Base-by-base conservation (phyloP, 2,329 filamentous ascomycete species). In the Elsinoe australis region DNA sequence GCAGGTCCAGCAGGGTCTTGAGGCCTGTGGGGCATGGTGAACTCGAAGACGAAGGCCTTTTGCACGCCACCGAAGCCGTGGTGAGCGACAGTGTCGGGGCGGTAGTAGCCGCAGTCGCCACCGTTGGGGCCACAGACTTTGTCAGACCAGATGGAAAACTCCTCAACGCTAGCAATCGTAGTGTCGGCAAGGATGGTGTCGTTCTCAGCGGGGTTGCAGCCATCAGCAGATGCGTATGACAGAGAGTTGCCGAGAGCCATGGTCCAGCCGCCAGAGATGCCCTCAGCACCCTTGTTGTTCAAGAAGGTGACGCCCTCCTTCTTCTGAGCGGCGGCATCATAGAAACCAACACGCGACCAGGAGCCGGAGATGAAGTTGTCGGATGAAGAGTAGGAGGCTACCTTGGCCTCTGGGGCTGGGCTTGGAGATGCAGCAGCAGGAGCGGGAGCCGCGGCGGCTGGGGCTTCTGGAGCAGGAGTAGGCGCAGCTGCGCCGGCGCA, bases 21-120 rank as follows among this genome's bases (percentile, higher is more conserved):
- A 52, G 74, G 74, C 50, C 76, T 75, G 39, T 73, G 59, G 6
- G 83, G 83, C 85, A 89, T 89, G 49, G 71, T 70, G 64, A 88
- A 85, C 57, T 86, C 76, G 56, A 85, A 74, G 53, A 88, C 71
- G 68, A 89, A 87, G 47, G 83, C 71, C 68, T 87, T 87, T 58
- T 79, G 75, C 22, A 74, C 71, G 42, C 83, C 83, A 31, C 67
- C 74, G 66, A 86, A 89, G 52, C 84, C 85, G 66, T 86, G 61
- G 77, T 83, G 59, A 21, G 63, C 62, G 26, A 64, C 61, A n/a
- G 60, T 62, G 51, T 58, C 59, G 35, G 57, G 53, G 41, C 63
- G 63, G 36, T 45, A 52, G 61, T 61, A 64, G 52, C 62, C 63
- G 45, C 63, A 65, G 51, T 51, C 78, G 49, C 62, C 59, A 51